phyloP scores from a whole-genome alignment of 352 stramenopile species.

The Phytophthora parvispora region DNA sequence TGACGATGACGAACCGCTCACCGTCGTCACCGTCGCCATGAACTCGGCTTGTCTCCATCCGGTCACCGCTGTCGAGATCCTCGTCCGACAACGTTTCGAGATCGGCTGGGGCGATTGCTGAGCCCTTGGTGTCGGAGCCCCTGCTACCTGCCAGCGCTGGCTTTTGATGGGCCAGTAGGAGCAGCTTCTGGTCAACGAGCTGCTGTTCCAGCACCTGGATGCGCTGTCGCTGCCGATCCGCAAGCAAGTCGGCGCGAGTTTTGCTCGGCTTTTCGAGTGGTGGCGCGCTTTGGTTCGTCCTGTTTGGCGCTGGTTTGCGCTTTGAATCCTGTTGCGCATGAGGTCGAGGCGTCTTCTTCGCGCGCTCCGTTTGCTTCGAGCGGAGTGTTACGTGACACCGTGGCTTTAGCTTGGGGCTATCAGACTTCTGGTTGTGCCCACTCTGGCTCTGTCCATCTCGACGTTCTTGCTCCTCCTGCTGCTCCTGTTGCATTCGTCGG shows the following conservation, averaged over 20 bases:
- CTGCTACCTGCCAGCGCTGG: neutral
- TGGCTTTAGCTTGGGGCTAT: constrained; percentile 1
- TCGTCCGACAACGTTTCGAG: constrained; percentile 4
- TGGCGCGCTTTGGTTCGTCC: neutral
- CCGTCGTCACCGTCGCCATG: neutral
- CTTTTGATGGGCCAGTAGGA: constrained; percentile 39
- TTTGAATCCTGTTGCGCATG: constrained; percentile 12
- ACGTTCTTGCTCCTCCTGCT: constrained; percentile 27
- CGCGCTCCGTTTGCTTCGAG: constrained; percentile 2
- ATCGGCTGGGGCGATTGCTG: constrained; percentile 26
- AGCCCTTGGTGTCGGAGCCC: neutral
- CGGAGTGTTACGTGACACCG: constrained; percentile 12
- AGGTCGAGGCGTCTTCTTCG: constrained; percentile 4
- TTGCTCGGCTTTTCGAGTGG: constrained; percentile 11
- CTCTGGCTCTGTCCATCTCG: constrained; percentile 2
- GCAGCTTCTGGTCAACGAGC: constrained; percentile 67
- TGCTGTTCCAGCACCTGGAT: constrained; percentile 75
- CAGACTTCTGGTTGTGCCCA: neutral
- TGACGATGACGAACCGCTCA: constrained; percentile 21
- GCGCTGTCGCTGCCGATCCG: constrained; percentile 58
- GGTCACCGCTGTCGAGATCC: constrained; percentile 3
- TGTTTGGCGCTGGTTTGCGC: neutral
- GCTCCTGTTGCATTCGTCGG: constrained; percentile 14
- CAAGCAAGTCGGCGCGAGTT: constrained; percentile 30
- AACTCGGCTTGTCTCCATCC: neutral